Evolutionary conservation across 495 filamentous ascomycete species (phyloP).

Genomic region (Penicillium coffeae): DNA sequence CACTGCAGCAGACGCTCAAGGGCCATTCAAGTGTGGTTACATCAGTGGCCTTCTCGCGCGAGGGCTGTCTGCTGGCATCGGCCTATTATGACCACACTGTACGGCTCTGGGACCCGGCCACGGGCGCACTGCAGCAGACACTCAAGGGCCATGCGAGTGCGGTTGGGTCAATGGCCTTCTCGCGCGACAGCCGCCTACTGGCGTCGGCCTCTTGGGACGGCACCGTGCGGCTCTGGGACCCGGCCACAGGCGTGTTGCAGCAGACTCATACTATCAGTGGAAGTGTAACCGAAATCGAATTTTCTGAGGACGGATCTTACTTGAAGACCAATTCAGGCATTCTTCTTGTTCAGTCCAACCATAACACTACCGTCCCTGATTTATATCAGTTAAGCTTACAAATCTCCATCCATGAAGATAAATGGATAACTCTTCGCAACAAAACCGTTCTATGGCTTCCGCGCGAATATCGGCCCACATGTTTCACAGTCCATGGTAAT

Average conservation of each 20-base stretch:
- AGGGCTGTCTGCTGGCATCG: slow-evolving; percentile 14
- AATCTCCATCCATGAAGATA: too few relatives aligned
- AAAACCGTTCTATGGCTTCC: slow-evolving; percentile 6
- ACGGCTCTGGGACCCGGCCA: too few relatives aligned
- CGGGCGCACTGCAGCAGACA: slow-evolving; percentile 7
- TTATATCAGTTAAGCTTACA: too few relatives aligned
- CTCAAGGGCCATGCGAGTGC: slow-evolving; percentile 10
- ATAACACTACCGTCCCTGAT: too few relatives aligned
- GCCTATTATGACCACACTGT: slow-evolving; percentile 13
- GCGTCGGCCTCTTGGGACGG: too few relatives aligned
- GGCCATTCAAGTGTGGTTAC: slow-evolving; percentile 11
- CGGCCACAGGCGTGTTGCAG: slow-evolving; percentile 11
- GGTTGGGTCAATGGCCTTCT: background rate
- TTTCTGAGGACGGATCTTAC: slow-evolving; percentile 14
- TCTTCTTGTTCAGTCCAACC: slow-evolving; percentile 9
- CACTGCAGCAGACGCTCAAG: too few relatives aligned
- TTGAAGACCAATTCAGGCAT: slow-evolving; percentile 5
- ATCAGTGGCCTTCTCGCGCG: slow-evolving; percentile 19
- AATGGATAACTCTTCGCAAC: background rate
- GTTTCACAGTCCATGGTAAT: background rate
- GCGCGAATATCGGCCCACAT: background rate
- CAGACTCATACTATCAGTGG: slow-evolving; percentile 1
- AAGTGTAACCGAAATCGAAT: slow-evolving; percentile 6
- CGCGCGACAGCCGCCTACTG: too few relatives aligned
- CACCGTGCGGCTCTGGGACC: slow-evolving; percentile 20